phyloP scores from a whole-genome alignment of 2,329 filamentous ascomycete species.

The Diaporthe aspalathi region DNA sequence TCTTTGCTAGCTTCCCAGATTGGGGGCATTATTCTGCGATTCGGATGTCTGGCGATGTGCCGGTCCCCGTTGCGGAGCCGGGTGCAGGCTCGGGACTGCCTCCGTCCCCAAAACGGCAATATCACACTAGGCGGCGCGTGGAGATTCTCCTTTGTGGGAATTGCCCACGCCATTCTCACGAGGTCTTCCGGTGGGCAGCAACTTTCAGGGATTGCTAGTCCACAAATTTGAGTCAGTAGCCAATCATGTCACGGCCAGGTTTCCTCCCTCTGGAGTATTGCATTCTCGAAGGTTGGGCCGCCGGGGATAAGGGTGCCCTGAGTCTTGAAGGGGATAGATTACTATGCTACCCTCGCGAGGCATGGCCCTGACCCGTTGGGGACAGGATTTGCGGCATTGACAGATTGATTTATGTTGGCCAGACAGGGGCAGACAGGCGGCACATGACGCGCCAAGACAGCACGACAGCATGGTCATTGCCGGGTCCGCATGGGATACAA shows the following conservation, averaged over 20 bases:
- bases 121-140: neutral
- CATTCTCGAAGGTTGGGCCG: neutral
- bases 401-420: neutral
- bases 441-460: constrained; percentile 7
- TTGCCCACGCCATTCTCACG: neutral
- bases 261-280: neutral
- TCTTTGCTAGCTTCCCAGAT: neutral
- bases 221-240: neutral
- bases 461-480: neutral
- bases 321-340: neutral
- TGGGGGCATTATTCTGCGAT: neutral
- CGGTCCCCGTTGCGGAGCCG: neutral
- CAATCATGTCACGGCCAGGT: neutral
- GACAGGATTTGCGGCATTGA: neutral
- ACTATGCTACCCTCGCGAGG: neutral
- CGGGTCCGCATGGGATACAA: neutral
- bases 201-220: constrained; percentile 5
- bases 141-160: constrained; percentile 19
- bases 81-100: neutral
- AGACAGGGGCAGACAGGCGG: neutral
- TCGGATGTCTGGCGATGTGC: neutral
- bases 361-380: neutral
- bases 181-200: neutral
- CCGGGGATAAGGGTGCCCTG: neutral
- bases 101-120: constrained; percentile 22